Base-by-base conservation (phyloP, 768 basidiomycete genomes). In the Lentinus brumalis region DNA sequence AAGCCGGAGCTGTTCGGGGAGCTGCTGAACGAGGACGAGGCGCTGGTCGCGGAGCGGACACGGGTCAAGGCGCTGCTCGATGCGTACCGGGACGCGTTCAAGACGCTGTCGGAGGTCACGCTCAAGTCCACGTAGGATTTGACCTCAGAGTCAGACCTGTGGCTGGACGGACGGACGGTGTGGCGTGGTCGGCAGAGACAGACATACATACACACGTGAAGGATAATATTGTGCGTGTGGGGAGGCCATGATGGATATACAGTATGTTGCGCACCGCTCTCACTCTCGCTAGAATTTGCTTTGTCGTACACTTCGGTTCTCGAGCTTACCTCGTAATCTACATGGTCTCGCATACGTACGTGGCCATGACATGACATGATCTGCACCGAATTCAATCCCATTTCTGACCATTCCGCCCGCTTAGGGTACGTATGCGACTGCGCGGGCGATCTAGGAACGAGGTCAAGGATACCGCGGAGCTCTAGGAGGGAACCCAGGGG, bases 61-160 rank as follows among this genome's bases (percentile, higher is more conserved):
- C 81, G 97, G 71, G 92, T 99, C 18, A 98, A 98, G 83, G 89
- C 93, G 2, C 74, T 98, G 53, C 78, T 99, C 67, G 94, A 98
- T 70, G 96, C 96, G 15, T 99, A 99, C 77, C 95, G 89, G 81
- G 96, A 91, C 45, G 92, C 92, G 50, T 94, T 94, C 76, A 93
- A 89, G 76, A 93, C 84, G 16, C 77, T 94, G 29, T 89, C 91
- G 3, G 92, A 94, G 67, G 86, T 94, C 54, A 89, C 83, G 69
- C 72, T 94, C 67, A 92, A 90, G 73, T 82, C 88, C 12, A 75
- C 75, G 59, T 83, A 67, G 64, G 41, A 21, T 18, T 15, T 41
- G 10, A 16, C 40, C 16, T 41, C 11, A 41, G 53, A 2, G 5
- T 51, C 51, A 21, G 12, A 51, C 50, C 29, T 26, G 50, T 31